These are phyloP conservation scores for Umbilicaria muhlenbergii DNA, from an alignment of 495 filamentous ascomycete genomes.

Conservation along the genomic window DNA sequence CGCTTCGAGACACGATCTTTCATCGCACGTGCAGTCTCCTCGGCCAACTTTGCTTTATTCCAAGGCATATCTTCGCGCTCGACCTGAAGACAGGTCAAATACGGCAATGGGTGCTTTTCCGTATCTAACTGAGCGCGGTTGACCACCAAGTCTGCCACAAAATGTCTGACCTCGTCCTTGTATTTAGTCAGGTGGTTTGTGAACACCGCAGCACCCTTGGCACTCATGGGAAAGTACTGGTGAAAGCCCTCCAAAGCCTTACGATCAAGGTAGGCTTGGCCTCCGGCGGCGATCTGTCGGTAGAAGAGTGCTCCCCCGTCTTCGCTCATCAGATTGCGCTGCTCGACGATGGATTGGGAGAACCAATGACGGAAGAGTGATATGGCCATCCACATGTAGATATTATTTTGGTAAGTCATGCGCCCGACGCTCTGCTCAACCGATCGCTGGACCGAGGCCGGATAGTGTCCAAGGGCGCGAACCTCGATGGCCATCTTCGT, in stretches of 20 bases:
- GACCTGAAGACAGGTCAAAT: constrained; percentile 23
- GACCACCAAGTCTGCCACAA: constrained; percentile 13
- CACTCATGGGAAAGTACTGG: constrained; percentile 11
- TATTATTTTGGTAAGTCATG: constrained; percentile 15
- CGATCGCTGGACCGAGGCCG: constrained; percentile 5
- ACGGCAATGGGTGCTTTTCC: constrained; percentile 9
- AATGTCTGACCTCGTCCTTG: constrained; percentile 14
- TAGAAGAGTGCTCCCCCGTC: constrained; percentile 24
- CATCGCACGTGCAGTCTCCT: too few relatives aligned
- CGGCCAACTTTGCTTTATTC: not conserved
- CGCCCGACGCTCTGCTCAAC: not conserved
- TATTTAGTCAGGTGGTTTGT: constrained; percentile 28
- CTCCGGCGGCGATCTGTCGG: constrained; percentile 12
- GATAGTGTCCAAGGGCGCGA: constrained; percentile 12
- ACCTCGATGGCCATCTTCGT: constrained; percentile 15
- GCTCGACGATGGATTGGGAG: constrained; percentile 4
- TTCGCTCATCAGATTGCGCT: constrained; percentile 7
- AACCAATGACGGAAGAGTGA: constrained; percentile 19
- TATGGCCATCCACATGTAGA: constrained; percentile 21
- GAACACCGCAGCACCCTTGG: constrained; percentile 13
- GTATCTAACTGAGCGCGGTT: constrained; percentile 11
- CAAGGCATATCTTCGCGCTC: constrained; percentile 19
- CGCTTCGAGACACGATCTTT: too few relatives aligned
- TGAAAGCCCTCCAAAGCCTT: constrained; percentile 9
- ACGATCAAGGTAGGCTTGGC: constrained; percentile 12